phyloP scores from a whole-genome alignment of 176 grass and related monocot genomes.

The Oryza australiensis region DNA sequence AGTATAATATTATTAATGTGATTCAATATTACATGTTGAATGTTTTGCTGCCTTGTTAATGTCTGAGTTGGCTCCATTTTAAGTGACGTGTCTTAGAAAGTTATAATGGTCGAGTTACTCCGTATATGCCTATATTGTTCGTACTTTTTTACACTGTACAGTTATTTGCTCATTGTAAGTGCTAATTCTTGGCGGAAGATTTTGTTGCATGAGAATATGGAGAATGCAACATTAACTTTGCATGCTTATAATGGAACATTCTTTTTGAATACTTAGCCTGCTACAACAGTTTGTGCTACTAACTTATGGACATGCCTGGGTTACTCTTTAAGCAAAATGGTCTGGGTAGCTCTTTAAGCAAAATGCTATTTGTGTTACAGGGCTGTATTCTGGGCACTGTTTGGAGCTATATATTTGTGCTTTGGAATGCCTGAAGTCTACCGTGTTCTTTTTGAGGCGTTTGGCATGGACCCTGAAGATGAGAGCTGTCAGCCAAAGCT shows the following conservation, averaged over 20 bases:
- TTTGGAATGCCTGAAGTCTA: slow-evolving; percentile 99
- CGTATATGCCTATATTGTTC: neutral
- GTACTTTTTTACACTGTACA: neutral
- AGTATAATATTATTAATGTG: neutral
- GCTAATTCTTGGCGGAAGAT: neutral
- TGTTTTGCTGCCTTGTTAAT: neutral
- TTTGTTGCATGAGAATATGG: neutral
- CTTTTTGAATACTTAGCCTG: neutral
- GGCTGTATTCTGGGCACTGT: slow-evolving; percentile 96
- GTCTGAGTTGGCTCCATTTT: neutral
- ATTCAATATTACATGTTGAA: slow-evolving; percentile 9
- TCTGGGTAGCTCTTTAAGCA: too few relatives aligned
- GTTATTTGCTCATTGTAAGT: neutral
- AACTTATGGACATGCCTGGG: neutral
- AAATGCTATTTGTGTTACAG: slow-evolving; percentile 41
- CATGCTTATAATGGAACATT: neutral
- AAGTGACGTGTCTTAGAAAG: neutral
- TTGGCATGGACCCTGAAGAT: slow-evolving; percentile 93
- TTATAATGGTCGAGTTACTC: neutral
- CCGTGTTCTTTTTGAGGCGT: slow-evolving; percentile 92
- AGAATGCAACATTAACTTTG: neutral
- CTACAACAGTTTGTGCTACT: neutral
- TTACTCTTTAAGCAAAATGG: slow-evolving; percentile 4
- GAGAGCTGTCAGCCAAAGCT: slow-evolving; percentile 90
- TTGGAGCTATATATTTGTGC: slow-evolving; percentile 99